These are phyloP conservation scores for Penicillium pancosmium DNA, from an alignment of 495 filamentous ascomycete species.

Conservation along the genomic window DNA sequence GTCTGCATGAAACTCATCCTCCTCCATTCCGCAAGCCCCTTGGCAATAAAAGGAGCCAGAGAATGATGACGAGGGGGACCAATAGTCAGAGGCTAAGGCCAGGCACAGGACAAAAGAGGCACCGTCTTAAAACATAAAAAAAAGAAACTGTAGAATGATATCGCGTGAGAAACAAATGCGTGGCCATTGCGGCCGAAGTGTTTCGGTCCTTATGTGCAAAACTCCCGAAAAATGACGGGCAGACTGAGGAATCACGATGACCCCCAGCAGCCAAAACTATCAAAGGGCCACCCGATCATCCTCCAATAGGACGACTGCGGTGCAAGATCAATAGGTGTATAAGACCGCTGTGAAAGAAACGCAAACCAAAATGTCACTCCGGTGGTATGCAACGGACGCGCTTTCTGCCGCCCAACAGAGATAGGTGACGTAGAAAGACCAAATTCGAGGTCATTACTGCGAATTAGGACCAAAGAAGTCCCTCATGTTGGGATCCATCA, in stretches of 20 bases:
- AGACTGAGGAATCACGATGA: background rate
- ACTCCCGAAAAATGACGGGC: background rate
- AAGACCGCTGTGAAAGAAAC: conserved; percentile 8
- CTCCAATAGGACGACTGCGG: background rate
- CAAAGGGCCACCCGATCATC: conserved; percentile 6
- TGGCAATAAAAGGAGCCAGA: too few relatives aligned
- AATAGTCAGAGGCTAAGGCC: too few relatives aligned
- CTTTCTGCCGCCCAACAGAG: background rate
- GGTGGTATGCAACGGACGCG: conserved; percentile 15
- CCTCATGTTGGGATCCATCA: conserved; percentile 17
- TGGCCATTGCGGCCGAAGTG: background rate
- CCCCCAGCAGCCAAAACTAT: background rate
- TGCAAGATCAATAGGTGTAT: conserved; percentile 11
- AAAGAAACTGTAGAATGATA: background rate
- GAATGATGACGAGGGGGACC: too few relatives aligned
- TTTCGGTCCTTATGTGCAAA: background rate
- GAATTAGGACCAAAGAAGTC: conserved; percentile 10
- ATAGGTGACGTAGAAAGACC: background rate
- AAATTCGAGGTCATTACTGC: conserved; percentile 6
- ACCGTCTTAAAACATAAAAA: background rate
- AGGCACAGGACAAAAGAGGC: background rate
- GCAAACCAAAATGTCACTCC: conserved; percentile 16
- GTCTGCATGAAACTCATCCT: too few relatives aligned
- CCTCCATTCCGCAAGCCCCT: too few relatives aligned
- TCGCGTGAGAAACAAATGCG: background rate